Evolutionary conservation across 2,329 filamentous ascomycete species (phyloP).

Genomic region (Lizonia empirigonia): DNA sequence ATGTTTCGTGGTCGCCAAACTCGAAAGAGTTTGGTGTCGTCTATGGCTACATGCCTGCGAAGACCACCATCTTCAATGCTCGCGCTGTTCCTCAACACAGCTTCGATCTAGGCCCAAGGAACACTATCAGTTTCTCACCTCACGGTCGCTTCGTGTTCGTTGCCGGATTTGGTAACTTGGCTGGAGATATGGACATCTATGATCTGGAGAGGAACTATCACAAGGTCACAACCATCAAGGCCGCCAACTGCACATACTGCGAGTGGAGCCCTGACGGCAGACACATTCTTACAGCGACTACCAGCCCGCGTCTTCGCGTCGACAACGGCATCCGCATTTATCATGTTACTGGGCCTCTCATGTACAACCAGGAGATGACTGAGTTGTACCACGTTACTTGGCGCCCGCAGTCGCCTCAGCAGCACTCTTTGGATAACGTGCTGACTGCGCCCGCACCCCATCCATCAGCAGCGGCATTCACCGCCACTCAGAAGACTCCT

Average conservation of each 20-base stretch:
- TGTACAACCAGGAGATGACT: constrained; percentile 95
- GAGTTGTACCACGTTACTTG: constrained; percentile 89
- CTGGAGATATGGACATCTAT: constrained; percentile 97
- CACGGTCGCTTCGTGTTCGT: constrained; percentile 91
- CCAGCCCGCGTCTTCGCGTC: constrained; percentile 89
- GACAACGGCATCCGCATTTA: constrained; percentile 96
- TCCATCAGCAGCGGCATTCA: constrained; percentile 77
- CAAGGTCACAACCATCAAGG: constrained; percentile 93
- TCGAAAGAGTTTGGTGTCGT: constrained; percentile 97
- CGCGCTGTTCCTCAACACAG: constrained; percentile 81
- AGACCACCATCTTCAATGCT: constrained; percentile 96
- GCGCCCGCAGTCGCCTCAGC: constrained; percentile 73
- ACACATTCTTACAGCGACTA: constrained; percentile 97
- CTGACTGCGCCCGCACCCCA: constrained; percentile 80
- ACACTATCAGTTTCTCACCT: constrained; percentile 94
- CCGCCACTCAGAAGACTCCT: constrained; percentile 88
- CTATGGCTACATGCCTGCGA: constrained; percentile 98
- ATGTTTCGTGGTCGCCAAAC: constrained; percentile 97
- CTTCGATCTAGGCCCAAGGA: constrained; percentile 86
- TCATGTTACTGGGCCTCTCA: constrained; percentile 84
- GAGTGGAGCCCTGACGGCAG: constrained; percentile 96
- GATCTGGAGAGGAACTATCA: constrained; percentile 92
- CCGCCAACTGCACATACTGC: constrained; percentile 93
- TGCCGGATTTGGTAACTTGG: constrained; percentile 95
- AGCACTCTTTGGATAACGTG: constrained; percentile 70